Conservation (phyloP, 768 basidiomycete species). For the Paxillus ammoniavirescens region DNA sequence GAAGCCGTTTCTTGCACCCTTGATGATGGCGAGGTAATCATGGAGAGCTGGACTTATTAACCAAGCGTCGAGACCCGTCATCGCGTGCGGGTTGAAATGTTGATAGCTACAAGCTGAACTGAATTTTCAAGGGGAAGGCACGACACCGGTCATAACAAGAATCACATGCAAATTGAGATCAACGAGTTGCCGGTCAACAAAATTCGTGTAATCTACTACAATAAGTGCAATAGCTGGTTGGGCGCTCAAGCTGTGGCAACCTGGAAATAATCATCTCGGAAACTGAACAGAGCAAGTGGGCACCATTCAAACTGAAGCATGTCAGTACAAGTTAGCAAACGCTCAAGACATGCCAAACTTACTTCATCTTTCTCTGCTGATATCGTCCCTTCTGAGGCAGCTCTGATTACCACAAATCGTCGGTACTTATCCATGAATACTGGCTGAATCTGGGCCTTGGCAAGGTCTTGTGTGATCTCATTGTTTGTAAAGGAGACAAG, state of each 20-base stretch:
- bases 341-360: constrained; percentile 16
- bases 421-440: constrained; percentile 58
- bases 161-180: constrained; percentile 24
- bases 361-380: constrained; percentile 44
- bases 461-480: constrained; percentile 49
- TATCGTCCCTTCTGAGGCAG: constrained; percentile 30
- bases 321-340: background rate
- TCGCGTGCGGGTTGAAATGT: constrained; percentile 5
- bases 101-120: background rate
- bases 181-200: too few species aligned
- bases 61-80: constrained; percentile 26
- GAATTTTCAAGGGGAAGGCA: background rate
- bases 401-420: constrained; percentile 61
- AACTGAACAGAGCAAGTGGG: constrained; percentile 45
- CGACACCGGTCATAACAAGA: background rate
- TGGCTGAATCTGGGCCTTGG: constrained; percentile 60
- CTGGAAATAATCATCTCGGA: constrained; percentile 56
- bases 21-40: constrained; percentile 89
- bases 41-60: constrained; percentile 71
- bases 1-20: constrained; percentile 89
- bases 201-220: background rate
- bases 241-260: background rate
- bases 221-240: background rate
- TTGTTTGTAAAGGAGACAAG: constrained; percentile 40
- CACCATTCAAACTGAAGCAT: constrained; percentile 57